Percentiles rank a stretch among this genome's conserved stretches.
These are phyloP conservation scores for Teunomyces lycoperdinae DNA, from an alignment of 805 yeast genomes.

Conservation along the genomic window DNA sequence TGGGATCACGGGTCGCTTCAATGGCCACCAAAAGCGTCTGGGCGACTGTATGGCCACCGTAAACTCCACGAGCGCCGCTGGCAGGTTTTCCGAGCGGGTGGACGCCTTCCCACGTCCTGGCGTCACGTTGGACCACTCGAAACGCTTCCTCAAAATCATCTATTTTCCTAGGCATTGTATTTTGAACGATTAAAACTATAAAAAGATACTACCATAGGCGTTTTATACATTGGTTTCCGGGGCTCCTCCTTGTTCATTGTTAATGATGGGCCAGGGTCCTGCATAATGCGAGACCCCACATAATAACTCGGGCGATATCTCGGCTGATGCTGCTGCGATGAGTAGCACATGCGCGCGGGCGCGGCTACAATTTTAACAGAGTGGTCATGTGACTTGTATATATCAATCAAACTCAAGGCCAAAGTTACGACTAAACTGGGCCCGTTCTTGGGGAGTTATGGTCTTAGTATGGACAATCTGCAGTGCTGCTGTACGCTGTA, in stretches of 20 bases:
- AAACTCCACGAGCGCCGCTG: slow-evolving; percentile 58
- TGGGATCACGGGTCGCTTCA: slow-evolving; percentile 32
- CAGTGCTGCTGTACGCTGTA: neutral
- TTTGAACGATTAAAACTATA: neutral
- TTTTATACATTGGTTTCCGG: no score
- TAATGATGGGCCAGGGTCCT: neutral
- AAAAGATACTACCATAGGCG: no score
- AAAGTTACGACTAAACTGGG: slow-evolving; percentile 3
- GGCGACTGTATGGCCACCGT: slow-evolving; percentile 69
- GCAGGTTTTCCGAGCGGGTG: slow-evolving; percentile 34
- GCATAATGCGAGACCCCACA: neutral
- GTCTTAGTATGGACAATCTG: no score
- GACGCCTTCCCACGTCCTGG: slow-evolving; percentile 29
- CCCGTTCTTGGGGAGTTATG: neutral
- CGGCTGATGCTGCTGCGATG: no score
- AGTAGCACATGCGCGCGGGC: no score
- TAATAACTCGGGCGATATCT: no score
- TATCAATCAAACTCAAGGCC: neutral
- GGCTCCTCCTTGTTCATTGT: no score
- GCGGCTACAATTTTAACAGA: neutral
- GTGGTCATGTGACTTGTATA: neutral
- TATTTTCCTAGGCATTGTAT: neutral
- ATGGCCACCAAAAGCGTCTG: slow-evolving; percentile 63
- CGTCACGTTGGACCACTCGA: slow-evolving; percentile 22
- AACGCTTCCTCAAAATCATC: slow-evolving; percentile 33